phyloP scores from a whole-genome alignment of 2,329 filamentous ascomycete genomes.

The Hypoxylon sp. region DNA sequence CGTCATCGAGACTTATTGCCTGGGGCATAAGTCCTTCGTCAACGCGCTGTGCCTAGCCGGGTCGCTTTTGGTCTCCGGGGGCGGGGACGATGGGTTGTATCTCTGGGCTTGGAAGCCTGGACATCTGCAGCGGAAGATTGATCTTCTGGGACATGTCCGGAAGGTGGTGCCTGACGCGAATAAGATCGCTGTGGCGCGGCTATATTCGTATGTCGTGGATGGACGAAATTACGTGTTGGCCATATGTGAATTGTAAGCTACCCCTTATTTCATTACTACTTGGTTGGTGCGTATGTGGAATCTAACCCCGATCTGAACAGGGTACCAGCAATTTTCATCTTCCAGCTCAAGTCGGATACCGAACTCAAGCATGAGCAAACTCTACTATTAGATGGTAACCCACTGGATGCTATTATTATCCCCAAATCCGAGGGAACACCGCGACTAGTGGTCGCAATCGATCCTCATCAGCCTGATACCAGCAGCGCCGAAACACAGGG shows the following conservation, averaged over 20 bases:
- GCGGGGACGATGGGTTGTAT: slow-evolving; percentile 84
- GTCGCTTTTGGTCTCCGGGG: slow-evolving; percentile 82
- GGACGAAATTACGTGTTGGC: slow-evolving; percentile 56
- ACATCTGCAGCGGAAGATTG: slow-evolving; percentile 67
- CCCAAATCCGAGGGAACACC: slow-evolving; percentile 31
- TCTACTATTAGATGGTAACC: slow-evolving; percentile 74
- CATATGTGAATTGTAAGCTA: slow-evolving; percentile 63
- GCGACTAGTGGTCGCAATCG: slow-evolving; percentile 60
- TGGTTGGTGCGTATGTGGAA: slow-evolving; percentile 27
- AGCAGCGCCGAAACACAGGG: slow-evolving; percentile 45
- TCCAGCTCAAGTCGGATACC: slow-evolving; percentile 66
- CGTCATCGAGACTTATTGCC: slow-evolving; percentile 89
- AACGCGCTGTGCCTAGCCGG: slow-evolving; percentile 78
- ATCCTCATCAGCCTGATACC: slow-evolving; percentile 48
- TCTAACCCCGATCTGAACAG: slow-evolving; percentile 55
- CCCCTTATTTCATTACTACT: slow-evolving; percentile 39
- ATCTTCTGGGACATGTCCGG: slow-evolving; percentile 64
- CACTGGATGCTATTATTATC: slow-evolving; percentile 67
- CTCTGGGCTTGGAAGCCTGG: slow-evolving; percentile 85
- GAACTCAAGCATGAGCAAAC: slow-evolving; percentile 65
- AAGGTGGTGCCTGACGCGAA: slow-evolving; percentile 54
- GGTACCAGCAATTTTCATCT: slow-evolving; percentile 75
- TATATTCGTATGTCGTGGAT: slow-evolving; percentile 55
- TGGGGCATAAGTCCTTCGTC: slow-evolving; percentile 90
- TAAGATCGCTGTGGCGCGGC: slow-evolving; percentile 65